These are phyloP conservation scores for Protea cynaroides DNA, from an alignment of 164 flowering plant genomes.

Conservation along the genomic window DNA sequence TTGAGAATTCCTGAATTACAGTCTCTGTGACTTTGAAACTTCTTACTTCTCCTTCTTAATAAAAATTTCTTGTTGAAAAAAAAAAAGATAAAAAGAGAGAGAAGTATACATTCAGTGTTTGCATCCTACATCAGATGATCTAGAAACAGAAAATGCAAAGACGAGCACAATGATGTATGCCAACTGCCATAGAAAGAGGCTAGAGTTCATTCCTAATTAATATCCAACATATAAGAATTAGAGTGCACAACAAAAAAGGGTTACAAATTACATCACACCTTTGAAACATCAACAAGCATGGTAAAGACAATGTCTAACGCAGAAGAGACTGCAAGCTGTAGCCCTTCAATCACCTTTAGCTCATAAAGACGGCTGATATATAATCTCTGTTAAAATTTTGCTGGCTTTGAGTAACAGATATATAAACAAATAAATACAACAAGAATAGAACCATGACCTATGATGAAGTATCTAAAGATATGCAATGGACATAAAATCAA, in stretches of 20 bases:
- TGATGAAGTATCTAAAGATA: not conserved
- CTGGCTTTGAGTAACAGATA: slow-evolving; percentile 1
- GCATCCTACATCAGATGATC: too few species aligned
- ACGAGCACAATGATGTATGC: too few species aligned
- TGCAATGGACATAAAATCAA: not conserved
- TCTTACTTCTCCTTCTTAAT: too few species aligned
- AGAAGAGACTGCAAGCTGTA: slow-evolving; percentile 57
- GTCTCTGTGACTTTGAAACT: too few species aligned
- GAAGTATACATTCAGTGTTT: too few species aligned
- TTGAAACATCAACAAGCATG: slow-evolving; percentile 46
- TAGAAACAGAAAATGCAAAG: too few species aligned
- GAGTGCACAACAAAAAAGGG: too few species aligned
- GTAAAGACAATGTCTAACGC: slow-evolving; percentile 55
- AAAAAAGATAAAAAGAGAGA: too few species aligned
- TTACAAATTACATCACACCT: slow-evolving; percentile 36
- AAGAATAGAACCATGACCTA: not conserved
- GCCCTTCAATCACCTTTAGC: slow-evolving; percentile 67
- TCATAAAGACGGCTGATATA: slow-evolving; percentile 63
- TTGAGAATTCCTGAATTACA: too few species aligned
- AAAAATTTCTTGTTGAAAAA: too few species aligned
- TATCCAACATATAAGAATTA: not conserved
- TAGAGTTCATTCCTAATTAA: too few species aligned
- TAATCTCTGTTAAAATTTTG: slow-evolving; percentile 43
- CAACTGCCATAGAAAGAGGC: too few species aligned
- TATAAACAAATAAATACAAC: not conserved